These are phyloP conservation scores for Mortierella hygrophila DNA, from an alignment of 192 early-diverging fungal species.

Conservation along the genomic window DNA sequence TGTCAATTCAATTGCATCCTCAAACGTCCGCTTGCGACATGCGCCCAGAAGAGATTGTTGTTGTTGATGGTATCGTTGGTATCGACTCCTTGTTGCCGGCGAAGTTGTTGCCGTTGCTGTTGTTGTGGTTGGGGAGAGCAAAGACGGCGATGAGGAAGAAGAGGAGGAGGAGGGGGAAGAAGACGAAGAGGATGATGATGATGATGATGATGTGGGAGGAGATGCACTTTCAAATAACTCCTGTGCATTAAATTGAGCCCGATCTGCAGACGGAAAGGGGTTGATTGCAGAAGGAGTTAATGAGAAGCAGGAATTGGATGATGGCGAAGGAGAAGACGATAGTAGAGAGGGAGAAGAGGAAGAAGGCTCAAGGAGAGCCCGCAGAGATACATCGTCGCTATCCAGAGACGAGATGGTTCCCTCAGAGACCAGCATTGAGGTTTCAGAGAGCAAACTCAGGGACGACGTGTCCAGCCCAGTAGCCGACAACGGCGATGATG, in stretches of 20 bases:
- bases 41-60: slow-evolving; percentile 1
- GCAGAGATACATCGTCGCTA: not conserved
- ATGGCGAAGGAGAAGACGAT: not conserved
- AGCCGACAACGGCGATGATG: not conserved
- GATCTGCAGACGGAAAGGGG: not conserved
- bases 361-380: not conserved
- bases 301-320: slow-evolving; percentile 2
- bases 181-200: not conserved
- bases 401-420: slow-evolving; percentile 7
- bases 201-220: slow-evolving; percentile 5
- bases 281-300: not conserved
- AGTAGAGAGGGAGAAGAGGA: not conserved
- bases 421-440: slow-evolving; percentile 32
- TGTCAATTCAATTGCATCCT: slow-evolving; percentile 44
- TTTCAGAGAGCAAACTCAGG: slow-evolving; percentile 37
- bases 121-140: not conserved
- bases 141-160: not conserved
- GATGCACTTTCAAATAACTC: not conserved
- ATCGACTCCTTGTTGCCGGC: not conserved
- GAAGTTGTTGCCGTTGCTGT: slow-evolving; percentile 1
- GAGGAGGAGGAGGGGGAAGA: not conserved
- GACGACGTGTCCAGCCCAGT: slow-evolving; percentile 31
- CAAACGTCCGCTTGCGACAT: slow-evolving; percentile 37
- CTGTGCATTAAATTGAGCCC: slow-evolving; percentile 5
- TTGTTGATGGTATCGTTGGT: not conserved